Base-by-base conservation (phyloP, 2,329 filamentous ascomycete genomes). In the Phialemoniopsis sp. region DNA sequence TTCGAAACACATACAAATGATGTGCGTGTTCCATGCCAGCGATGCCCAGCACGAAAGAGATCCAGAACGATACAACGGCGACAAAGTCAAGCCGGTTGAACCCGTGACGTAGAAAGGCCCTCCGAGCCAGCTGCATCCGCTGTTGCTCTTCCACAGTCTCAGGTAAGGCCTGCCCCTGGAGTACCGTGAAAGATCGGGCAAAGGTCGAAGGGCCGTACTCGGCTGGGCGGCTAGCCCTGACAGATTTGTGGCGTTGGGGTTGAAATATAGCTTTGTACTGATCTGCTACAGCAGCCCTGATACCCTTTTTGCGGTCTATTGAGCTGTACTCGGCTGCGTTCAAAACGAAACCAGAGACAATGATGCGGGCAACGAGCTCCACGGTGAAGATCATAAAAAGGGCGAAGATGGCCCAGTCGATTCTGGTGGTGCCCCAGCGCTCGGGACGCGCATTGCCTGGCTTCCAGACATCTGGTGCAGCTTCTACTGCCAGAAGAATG, bases 51-150 rank as follows among this genome's bases (percentile, higher is more conserved):
- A 79, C 59, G 53, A 97, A 93, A 2, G 88, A 84, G 41, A 95
- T 84, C 93, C 93, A 98, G 62, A 89, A 98, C 1, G 91, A 85
- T n/a, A 93, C 73, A 8, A 98, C 86, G 2, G 93, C 94, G 38
- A 98, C 71, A 60, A 97, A 96, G 59, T 98, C 93, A 10, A 97
- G 75, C 38, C 93, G 80, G 57, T 97, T 97, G 67, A 98, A 98
- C 1, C 89, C 90, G 61, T 98, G 93, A 13, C 93, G 82, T 40
- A 98, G 67, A 60, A 96, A 97, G 2, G 93, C 94, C 46, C 93
- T 80, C 38, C 93, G 84, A 13, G 94, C 91, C 39, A 98, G 75
- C 47, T 95, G 85, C 49, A 85, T 76, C 44, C 91, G 82, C 58
- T 93, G 88, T 50, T 90, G 86, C 46, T 95, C 80, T 68, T 75